Evolutionary conservation across 129 eudicot genomes (phyloP).

Genomic region (Arctium lappa): DNA sequence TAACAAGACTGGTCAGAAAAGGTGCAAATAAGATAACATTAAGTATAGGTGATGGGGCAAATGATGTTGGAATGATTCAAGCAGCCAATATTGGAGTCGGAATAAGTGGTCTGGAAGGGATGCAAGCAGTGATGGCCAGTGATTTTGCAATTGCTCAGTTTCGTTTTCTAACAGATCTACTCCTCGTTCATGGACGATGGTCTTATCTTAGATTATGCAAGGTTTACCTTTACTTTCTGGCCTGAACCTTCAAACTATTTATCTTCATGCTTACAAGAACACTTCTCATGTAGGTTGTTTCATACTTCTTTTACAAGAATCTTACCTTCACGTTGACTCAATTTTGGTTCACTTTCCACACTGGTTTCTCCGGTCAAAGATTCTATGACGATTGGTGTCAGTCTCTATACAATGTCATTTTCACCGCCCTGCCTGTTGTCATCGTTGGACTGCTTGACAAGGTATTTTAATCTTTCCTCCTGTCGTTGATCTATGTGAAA

Average conservation of each 20-base stretch:
- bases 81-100: constrained; percentile 99
- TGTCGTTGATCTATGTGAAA: background rate
- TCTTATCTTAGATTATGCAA: constrained; percentile 95
- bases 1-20: constrained; percentile 84
- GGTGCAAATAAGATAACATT: constrained; percentile 90
- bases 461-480: constrained; percentile 36
- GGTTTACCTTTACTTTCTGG: constrained; percentile 34
- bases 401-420: constrained; percentile 88
- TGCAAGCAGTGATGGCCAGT: constrained; percentile 99
- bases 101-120: constrained; percentile 93
- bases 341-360: constrained; percentile 92
- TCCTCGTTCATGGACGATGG: constrained; percentile 99
- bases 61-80: constrained; percentile 98
- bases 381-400: constrained; percentile 97
- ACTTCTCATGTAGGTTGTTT: constrained; percentile 63
- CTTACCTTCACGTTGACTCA: constrained; percentile 90
- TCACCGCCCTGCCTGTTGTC: constrained; percentile 94
- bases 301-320: constrained; percentile 96
- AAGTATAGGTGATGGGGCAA: constrained; percentile 97
- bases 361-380: constrained; percentile 97
- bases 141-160: constrained; percentile 98
- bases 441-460: constrained; percentile 86
- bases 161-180: constrained; percentile 82
- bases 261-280: background rate
- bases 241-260: background rate